Conservation (phyloP, 148 eudicot genomes). For the Euryodendron excelsum region DNA sequence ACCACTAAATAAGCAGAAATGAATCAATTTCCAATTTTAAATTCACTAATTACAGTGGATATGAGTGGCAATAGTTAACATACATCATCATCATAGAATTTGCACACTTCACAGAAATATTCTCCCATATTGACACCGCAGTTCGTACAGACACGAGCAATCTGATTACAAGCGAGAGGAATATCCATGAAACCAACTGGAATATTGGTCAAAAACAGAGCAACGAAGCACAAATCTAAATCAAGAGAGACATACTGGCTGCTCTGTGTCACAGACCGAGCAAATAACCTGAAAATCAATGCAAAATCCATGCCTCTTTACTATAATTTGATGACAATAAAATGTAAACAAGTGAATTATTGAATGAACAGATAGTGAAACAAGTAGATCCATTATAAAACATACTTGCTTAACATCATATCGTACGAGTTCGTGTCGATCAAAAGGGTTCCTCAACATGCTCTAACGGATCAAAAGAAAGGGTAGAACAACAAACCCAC, state of each 20-base stretch:
- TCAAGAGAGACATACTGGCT: conserved; percentile 58
- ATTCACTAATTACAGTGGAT: not conserved
- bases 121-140: conserved; percentile 95
- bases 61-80: not conserved
- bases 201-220: not conserved
- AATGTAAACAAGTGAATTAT: not conserved
- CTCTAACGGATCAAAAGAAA: conserved; percentile 41
- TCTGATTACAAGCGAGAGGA: conserved; percentile 35
- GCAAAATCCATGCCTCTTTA: not conserved
- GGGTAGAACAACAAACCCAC: conserved; percentile 14
- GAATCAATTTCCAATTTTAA: not conserved
- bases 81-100: conserved; percentile 93
- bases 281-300: conserved; percentile 67
- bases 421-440: conserved; percentile 78
- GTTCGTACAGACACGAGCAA: conserved; percentile 64
- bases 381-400: conserved; percentile 1
- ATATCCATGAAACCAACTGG: not conserved
- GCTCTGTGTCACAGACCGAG: conserved; percentile 95
- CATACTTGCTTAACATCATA: conserved; percentile 45
- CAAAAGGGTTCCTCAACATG: conserved; percentile 49
- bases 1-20: not conserved
- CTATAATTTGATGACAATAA: not conserved
- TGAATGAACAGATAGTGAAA: not conserved
- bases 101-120: conserved; percentile 79
- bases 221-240: conserved; percentile 14